Evolutionary conservation across 192 early-diverging fungal genomes (phyloP), one percentile per base, ranked within the genome.

Genomic region (Rhizophagus clarus): DNA sequence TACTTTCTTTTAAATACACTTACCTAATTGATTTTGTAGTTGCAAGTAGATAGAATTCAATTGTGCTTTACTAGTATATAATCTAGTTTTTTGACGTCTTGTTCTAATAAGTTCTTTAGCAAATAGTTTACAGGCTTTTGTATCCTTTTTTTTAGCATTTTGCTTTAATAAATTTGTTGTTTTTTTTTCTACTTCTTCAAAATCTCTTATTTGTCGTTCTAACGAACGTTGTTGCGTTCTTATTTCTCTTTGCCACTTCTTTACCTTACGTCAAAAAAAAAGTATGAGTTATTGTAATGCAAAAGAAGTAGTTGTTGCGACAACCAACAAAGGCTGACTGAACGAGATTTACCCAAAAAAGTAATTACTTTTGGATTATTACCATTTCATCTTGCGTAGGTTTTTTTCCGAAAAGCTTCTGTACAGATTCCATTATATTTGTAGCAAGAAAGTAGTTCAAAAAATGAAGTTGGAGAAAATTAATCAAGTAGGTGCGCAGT

Each of bases 11-110:
- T 24, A 10, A 4, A 47, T 1, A 3, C 49, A 14, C 87, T 67
- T 88, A 97, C 96, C 91, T 24, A 94, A 84, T 85, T 97, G 95
- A 79, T 94, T 93, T 78, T 95, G 90, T 45, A 99, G 86, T 81
- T 96, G 94, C 93, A 98, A 92, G 12, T 87, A 82, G 61, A 99
- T 92, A 26, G 95, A 96, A 84, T 95, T 96, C 76, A 99, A 87
- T 81, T 97, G 97, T 3, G 97, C 98, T 74, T 97, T 97, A 80
- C 91, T 93, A 11, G 92, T 95, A 77, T 92, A 87, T 45, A 99
- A 81, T 12, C 96, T 87, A 74, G 94, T 89, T 81, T 91, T 94
- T n/a, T 96, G 93, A 76, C 90, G 91, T 40, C 92, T 82, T 63
- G 92, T 92, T 10, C 92, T 87, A 9, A 97, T 92, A 29, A 99